These are phyloP conservation scores for Didymella lethalis DNA, from an alignment of 2,329 filamentous ascomycete genomes.

Conservation along the genomic window DNA sequence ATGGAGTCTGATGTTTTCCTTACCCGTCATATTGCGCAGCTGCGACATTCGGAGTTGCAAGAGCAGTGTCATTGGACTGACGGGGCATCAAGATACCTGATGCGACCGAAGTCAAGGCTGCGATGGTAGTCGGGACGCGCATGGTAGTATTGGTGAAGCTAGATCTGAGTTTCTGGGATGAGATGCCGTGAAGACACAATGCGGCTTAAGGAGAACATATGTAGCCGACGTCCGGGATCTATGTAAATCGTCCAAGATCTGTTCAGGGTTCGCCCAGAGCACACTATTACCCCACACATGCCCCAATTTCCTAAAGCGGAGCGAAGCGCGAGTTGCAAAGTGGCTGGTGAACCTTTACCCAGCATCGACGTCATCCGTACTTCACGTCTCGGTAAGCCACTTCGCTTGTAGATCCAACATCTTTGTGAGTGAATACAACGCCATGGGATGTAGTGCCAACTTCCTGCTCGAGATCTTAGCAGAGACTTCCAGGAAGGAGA, in stretches of 20 bases:
- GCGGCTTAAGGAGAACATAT: slow-evolving; percentile 5
- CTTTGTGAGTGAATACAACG: background rate
- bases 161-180: too few relatives aligned
- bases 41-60: slow-evolving; percentile 24
- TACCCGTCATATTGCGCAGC: slow-evolving; percentile 38
- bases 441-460: slow-evolving; percentile 21
- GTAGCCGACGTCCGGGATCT: background rate
- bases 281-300: slow-evolving; percentile 12
- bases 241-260: slow-evolving; percentile 5
- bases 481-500: background rate
- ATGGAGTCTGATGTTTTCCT: background rate
- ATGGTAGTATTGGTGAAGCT: slow-evolving; percentile 19
- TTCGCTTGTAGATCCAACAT: slow-evolving; percentile 1
- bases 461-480: slow-evolving; percentile 20
- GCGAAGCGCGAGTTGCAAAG: slow-evolving; percentile 20
- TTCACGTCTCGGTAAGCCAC: slow-evolving; percentile 16
- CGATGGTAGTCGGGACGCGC: slow-evolving; percentile 30
- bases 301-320: slow-evolving; percentile 14
- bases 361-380: slow-evolving; percentile 17
- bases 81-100: slow-evolving; percentile 27
- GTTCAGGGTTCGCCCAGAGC: slow-evolving; percentile 10
- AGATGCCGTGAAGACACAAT: background rate
- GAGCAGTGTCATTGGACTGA: slow-evolving; percentile 23
- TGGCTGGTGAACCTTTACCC: slow-evolving; percentile 15
- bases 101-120: slow-evolving; percentile 28